Percentiles rank a stretch among this genome's conserved stretches.
Conservation (phyloP, 257 asterid species). For the Primulina huaijiensis region DNA sequence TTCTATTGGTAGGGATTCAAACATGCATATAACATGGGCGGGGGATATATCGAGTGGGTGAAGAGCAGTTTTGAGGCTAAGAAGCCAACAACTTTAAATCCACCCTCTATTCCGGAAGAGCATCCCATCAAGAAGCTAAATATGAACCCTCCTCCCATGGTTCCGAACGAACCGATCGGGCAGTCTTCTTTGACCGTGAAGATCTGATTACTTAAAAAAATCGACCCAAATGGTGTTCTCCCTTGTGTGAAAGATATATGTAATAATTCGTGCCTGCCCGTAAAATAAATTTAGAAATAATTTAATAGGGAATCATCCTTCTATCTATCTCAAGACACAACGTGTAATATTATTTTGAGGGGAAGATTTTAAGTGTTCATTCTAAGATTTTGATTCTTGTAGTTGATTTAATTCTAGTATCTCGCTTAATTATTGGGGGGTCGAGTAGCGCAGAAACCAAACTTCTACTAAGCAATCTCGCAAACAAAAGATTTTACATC, state of each 20-base stretch:
- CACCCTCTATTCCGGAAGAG: not conserved
- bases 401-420: too few species aligned
- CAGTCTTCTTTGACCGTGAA: not conserved
- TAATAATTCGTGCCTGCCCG: not conserved
- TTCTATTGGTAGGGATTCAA: conserved; percentile 49
- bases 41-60: conserved; percentile 40
- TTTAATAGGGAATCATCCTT: not conserved
- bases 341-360: not conserved
- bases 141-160: not conserved
- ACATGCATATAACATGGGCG: conserved; percentile 68
- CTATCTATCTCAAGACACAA: not conserved
- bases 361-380: not conserved
- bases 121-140: not conserved
- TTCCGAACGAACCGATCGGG: not conserved
- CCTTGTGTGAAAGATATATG: not conserved
- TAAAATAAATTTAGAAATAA: not conserved
- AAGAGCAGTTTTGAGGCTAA: not conserved
- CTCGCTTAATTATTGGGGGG: too few species aligned
- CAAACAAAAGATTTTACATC: too few species aligned
- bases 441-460: too few species aligned
- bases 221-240: not conserved
- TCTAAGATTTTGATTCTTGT: too few species aligned
- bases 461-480: too few species aligned
- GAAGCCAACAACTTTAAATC: not conserved
- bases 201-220: not conserved